Base-by-base conservation (phyloP, 1,139 yeast species). In the Lodderomyces elongisporus region DNA sequence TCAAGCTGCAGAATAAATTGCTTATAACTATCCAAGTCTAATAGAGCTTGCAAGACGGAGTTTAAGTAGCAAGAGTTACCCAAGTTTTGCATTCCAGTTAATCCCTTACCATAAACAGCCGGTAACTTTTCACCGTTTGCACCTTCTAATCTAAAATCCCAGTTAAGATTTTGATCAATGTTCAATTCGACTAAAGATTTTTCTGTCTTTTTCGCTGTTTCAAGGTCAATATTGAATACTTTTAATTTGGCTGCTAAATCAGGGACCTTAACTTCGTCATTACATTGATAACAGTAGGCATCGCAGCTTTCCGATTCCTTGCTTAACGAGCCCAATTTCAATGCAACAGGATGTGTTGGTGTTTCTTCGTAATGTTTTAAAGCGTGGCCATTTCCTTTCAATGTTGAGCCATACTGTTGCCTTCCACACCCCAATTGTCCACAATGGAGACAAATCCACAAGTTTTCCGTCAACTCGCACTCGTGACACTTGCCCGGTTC, bases 41-140 rank as follows among this genome's bases (percentile, higher is more conserved):
- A 68, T 35, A 91, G 60, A 3, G 79, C 68, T 55, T 91, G 98
- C 4, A 87, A 43, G 0, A 80, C 89, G 1, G 95, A 82, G 33
- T 89, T 84, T 42, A 91, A 49, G 54, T 91, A 91, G 58, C 99
- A 91, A 0, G 96, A 83, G 50, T 91, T 91, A 3, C 99, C 99
- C 43, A 91, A 60, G 53, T 91, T 91, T 44, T 80, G 77, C 51
- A 93, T 60, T 0, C 98, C 99, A 1, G 94, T 80, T 37, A 82
- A 60, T 5, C 78, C 81, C 26, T 73, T 54, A 2, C 91, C 94
- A 59, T 68, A 79, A 1, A 87, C 61, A 0, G 89, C 87, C 14
- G 58, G 52, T 30, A 85, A 60, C 31, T 72, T 71, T 29, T 74
- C 75, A 15, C 96, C 96, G 40, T 77, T 66, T 3, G 78, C 77